Percentiles rank a stretch among this genome's conserved stretches.
Evolutionary conservation across 371 early-diverging fungal genomes (phyloP).

Genomic region (Circinella umbellata): DNA sequence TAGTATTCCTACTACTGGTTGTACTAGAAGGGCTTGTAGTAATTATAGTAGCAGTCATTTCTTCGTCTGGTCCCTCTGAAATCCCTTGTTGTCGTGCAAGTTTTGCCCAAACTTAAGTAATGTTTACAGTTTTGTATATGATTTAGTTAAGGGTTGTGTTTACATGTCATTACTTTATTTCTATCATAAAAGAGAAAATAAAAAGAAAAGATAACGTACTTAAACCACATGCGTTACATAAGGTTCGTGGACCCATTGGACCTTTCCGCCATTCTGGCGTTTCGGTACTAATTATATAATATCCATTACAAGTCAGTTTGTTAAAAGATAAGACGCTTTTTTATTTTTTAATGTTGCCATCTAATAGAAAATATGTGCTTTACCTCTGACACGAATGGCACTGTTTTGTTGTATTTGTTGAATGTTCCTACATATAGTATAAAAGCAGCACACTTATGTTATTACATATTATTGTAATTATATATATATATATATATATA

Average conservation of each 20-base stretch:
- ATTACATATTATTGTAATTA: neutral
- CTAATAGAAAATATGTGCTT: neutral
- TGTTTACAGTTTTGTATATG: too few relatives aligned
- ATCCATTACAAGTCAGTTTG: neutral
- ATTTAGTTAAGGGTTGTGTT: too few relatives aligned
- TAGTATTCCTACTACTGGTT: neutral
- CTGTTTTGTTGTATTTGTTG: slow-evolving; percentile 6
- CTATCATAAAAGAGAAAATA: neutral
- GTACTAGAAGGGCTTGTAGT: neutral
- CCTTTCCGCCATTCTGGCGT: slow-evolving; percentile 47
- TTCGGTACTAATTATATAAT: slow-evolving; percentile 25
- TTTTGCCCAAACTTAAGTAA: slow-evolving; percentile 14
- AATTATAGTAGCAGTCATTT: neutral
- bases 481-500: too few relatives aligned
- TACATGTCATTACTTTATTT: neutral
- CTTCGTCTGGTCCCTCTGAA: slow-evolving; percentile 1
- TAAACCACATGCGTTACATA: slow-evolving; percentile 46
- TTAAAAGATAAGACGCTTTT: neutral
- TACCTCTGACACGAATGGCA: slow-evolving; percentile 42
- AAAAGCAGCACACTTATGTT: neutral
- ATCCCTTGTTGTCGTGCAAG: slow-evolving; percentile 10
- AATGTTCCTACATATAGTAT: neutral
- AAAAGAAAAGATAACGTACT: slow-evolving; percentile 21
- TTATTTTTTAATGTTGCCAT: neutral
- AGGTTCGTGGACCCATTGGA: slow-evolving; percentile 38